phyloP scores from a whole-genome alignment of 768 basidiomycete genomes.

The Tubosaeta brunneosetosa region DNA sequence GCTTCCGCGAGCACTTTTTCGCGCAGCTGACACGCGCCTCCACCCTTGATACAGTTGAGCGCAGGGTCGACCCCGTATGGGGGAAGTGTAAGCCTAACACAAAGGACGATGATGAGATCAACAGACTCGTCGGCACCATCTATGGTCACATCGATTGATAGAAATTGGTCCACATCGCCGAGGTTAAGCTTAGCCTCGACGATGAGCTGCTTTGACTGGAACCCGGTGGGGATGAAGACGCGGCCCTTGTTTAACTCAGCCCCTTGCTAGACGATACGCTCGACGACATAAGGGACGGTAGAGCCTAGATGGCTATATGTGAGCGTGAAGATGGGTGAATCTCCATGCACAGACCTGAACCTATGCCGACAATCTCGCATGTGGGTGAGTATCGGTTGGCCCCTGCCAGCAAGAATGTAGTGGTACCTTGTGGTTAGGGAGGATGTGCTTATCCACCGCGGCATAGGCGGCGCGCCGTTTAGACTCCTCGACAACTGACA shows the following conservation, averaged over 20 bases:
- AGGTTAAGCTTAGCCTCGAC: slow-evolving; percentile 69
- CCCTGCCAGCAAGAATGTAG: not conserved
- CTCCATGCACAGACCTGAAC: slow-evolving; percentile 53
- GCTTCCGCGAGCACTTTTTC: slow-evolving; percentile 99
- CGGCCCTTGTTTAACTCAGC: slow-evolving; percentile 67
- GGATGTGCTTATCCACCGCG: slow-evolving; percentile 88
- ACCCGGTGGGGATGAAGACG: slow-evolving; percentile 90
- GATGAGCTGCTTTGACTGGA: slow-evolving; percentile 96
- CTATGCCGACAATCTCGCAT: slow-evolving; percentile 57
- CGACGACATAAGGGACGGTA: slow-evolving; percentile 95
- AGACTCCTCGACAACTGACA: slow-evolving; percentile 65
- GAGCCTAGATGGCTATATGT: slow-evolving; percentile 55
- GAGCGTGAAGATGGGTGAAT: not conserved
- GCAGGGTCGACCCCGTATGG: slow-evolving; percentile 68
- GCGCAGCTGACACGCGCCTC: slow-evolving; percentile 92
- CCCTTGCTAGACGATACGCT: slow-evolving; percentile 87
- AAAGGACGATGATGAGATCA: not conserved
- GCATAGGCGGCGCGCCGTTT: slow-evolving; percentile 91
- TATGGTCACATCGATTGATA: slow-evolving; percentile 89
- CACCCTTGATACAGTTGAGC: slow-evolving; percentile 95
- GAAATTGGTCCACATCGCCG: slow-evolving; percentile 88
- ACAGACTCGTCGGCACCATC: slow-evolving; percentile 96
- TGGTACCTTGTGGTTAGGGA: slow-evolving; percentile 73
- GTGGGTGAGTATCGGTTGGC: not conserved
- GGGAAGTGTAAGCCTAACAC: not conserved